phyloP scores from a whole-genome alignment of 345 rosid genomes.

The Salix viminalis region DNA sequence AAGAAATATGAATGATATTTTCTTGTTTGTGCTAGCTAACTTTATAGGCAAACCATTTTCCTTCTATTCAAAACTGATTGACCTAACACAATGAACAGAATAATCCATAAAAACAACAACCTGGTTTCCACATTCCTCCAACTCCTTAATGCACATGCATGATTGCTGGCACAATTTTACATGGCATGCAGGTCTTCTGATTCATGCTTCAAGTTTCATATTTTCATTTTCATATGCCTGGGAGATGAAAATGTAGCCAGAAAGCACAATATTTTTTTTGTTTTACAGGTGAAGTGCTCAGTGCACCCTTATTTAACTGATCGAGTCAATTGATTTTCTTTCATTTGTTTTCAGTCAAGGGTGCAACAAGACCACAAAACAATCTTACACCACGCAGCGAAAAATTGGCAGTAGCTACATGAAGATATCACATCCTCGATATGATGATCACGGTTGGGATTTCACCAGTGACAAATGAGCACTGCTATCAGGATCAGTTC shows the following conservation, averaged over 20 bases:
- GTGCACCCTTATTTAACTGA: neutral
- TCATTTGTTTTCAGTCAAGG: conserved; percentile 27
- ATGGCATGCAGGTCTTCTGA: no score
- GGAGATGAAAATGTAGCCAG: no score
- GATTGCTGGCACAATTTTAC: no score
- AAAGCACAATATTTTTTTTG: no score
- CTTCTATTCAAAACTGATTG: no score
- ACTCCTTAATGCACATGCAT: neutral
- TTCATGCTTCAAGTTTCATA: no score
- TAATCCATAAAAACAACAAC: neutral
- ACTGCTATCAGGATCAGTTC: neutral
- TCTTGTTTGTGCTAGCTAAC: neutral
- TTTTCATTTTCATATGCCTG: no score
- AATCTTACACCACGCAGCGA: conserved; percentile 16
- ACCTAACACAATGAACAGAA: no score
- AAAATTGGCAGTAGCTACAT: conserved; percentile 23
- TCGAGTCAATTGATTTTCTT: conserved; percentile 3
- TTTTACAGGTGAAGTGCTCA: no score
- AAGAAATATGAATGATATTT: neutral
- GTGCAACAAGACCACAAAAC: conserved; percentile 9
- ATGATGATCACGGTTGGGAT: no score
- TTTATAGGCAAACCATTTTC: neutral
- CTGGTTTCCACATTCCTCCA: neutral
- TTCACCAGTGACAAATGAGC: no score
- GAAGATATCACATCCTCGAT: neutral